Base-by-base conservation (phyloP, 352 stramenopile species). In the Peronosclerospora sorghi region DNA sequence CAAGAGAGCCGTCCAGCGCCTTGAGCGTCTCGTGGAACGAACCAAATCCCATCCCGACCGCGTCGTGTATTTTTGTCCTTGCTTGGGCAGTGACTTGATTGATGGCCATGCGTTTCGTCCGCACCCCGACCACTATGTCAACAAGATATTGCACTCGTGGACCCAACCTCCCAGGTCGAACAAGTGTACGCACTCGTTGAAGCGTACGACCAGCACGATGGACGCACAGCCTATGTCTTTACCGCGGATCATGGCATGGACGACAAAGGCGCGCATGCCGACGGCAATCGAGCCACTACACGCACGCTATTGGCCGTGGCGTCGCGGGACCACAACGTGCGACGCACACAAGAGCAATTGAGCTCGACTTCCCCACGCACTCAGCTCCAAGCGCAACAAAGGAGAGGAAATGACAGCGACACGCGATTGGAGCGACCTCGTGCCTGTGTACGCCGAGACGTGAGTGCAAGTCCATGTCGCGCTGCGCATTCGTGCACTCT, bases 241-340 rank as follows among this genome's bases (percentile, higher is more conserved):
- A 93, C 65, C 4, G 78, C 80, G 1, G 80, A 93, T 48, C 80
- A 93, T 48, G 77, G 80, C 8, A 93, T 93, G 80, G 82, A 76
- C 17, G 58, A 79, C 43, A 84, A 90, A 49, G 80, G 77, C 19
- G 75, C 80, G 2, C 80, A 93, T 47, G 80, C 75, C 10, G 77
- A 93, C 44, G 80, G 80, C 15, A 75, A 89, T 21, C 80, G 77
- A 5, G 64, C 68, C 6, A 90, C 90, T 51, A 93, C 80, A 17
- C 69, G 80, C 0, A 93, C 80, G 13, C 80, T 77, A 15, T 51
- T 93, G 5, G 65, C 90, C 0, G 80, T 68, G 80, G 80, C 5
- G 54, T 93, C 4, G 60, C 71, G n/a, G 50, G 54, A 5, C 73
- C 71, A 0, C 55, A 38, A 1, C 8, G 10, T 0, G 34, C 18